Percentiles rank a stretch among this genome's conserved stretches.
Evolutionary conservation across 208 protist genomes (phyloP).

Genomic region (Trypanosoma theileri): DNA sequence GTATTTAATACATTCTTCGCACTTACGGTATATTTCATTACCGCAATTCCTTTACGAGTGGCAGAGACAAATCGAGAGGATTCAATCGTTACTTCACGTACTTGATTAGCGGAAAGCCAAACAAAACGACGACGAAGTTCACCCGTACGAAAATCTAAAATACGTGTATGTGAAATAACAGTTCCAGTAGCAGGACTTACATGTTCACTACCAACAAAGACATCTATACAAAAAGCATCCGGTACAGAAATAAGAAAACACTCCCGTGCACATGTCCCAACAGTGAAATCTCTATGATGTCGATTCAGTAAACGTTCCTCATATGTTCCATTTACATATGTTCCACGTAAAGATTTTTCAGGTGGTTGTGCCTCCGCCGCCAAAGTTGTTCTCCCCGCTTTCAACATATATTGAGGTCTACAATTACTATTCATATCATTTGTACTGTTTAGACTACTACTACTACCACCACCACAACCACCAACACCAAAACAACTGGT

Average conservation of each 20-base stretch:
- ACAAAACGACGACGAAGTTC: conserved; percentile 69
- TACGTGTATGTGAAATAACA: conserved; percentile 54
- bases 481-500: no score
- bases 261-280: conserved; percentile 44
- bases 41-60: conserved; percentile 66
- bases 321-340: conserved; percentile 73
- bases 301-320: conserved; percentile 54
- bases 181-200: conserved; percentile 61
- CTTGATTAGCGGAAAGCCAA: conserved; percentile 69
- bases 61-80: conserved; percentile 69
- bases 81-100: conserved; percentile 79
- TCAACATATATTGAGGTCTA: background rate
- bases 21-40: conserved; percentile 62
- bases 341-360: conserved; percentile 31
- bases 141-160: conserved; percentile 74
- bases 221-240: conserved; percentile 82
- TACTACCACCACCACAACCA: background rate
- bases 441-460: background rate
- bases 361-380: conserved; percentile 10
- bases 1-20: conserved; percentile 84
- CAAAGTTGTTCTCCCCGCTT: conserved; percentile 6
- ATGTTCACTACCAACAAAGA: conserved; percentile 81
- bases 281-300: conserved; percentile 33
- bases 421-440: background rate
- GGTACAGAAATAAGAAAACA: conserved; percentile 73